Conservation (phyloP, 345 rosid genomes). For the Citrus inodora region DNA sequence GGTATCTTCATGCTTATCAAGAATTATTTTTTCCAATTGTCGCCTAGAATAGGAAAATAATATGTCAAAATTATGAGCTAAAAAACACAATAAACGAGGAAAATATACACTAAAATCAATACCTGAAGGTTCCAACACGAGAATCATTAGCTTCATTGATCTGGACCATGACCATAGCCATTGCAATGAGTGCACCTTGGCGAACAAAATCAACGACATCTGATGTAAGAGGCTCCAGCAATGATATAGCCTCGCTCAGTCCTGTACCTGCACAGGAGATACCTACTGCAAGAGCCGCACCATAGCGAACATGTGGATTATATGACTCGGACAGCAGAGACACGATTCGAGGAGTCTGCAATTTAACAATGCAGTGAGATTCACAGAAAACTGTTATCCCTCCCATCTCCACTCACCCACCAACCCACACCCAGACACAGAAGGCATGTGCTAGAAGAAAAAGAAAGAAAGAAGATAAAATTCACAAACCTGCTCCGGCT, state of each 20-base stretch:
- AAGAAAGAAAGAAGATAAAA: not conserved
- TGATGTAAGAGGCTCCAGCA: constrained; percentile 94
- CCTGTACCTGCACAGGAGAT: constrained; percentile 99
- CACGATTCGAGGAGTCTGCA: constrained; percentile 97
- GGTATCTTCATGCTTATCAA: constrained; percentile 96
- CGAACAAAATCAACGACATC: constrained; percentile 99
- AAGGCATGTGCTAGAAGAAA: not conserved
- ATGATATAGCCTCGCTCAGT: constrained; percentile 95
- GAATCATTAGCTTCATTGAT: constrained; percentile 94
- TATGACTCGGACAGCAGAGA: constrained; percentile 94
- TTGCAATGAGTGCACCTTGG: constrained; percentile 99
- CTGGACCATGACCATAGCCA: constrained; percentile 99
- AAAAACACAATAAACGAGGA: not conserved
- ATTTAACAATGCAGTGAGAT: constrained; percentile 12
- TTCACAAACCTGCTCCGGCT: constrained; percentile 85
- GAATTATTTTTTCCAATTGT: constrained; percentile 88
- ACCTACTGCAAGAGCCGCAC: constrained; percentile 99
- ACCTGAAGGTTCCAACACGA: constrained; percentile 97
- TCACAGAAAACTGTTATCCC: not conserved
- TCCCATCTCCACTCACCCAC: not conserved
- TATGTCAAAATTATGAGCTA: not conserved
- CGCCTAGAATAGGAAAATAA: constrained; percentile 46
- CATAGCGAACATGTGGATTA: constrained; percentile 98
- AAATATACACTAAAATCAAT: not conserved
- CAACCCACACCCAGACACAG: not conserved